phyloP scores from a whole-genome alignment of 352 stramenopile genomes.

The Pythium sp. region DNA sequence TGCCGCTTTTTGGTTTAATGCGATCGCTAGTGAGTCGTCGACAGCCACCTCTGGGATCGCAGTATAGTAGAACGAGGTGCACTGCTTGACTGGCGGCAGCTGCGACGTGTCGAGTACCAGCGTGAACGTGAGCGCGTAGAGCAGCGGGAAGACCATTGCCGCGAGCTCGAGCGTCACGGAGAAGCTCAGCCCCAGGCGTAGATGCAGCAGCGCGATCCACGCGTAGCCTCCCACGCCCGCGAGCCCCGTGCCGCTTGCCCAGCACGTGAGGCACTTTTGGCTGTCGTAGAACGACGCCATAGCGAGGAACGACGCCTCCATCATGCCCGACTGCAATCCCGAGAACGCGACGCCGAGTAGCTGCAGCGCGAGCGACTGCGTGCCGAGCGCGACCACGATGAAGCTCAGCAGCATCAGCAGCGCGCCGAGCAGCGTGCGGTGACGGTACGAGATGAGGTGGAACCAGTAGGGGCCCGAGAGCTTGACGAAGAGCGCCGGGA shows the following conservation, averaged over 20 bases:
- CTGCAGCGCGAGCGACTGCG: conserved; percentile 62
- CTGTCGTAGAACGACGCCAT: conserved; percentile 84
- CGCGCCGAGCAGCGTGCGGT: conserved; percentile 66
- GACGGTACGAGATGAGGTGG: conserved; percentile 87
- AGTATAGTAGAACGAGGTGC: conserved; percentile 28
- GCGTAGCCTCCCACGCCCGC: conserved; percentile 90
- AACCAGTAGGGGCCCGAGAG: conserved; percentile 93
- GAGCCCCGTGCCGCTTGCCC: conserved; percentile 91
- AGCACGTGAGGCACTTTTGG: conserved; percentile 83
- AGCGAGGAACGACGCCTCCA: conserved; percentile 88
- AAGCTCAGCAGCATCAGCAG: conserved; percentile 85
- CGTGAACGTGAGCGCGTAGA: conserved; percentile 67
- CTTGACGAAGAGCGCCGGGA: conserved; percentile 88
- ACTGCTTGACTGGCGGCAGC: conserved; percentile 26
- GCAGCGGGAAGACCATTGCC: conserved; percentile 46
- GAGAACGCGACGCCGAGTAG: conserved; percentile 89
- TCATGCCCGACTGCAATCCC: conserved; percentile 84
- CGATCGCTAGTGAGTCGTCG: conserved; percentile 12
- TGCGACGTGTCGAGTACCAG: conserved; percentile 55
- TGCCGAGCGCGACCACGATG: conserved; percentile 61
- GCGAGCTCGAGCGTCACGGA: conserved; percentile 55
- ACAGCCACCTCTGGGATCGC: conserved; percentile 31
- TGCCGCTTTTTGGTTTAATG: background rate
- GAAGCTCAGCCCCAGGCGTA: conserved; percentile 69
- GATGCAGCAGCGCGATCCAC: conserved; percentile 80